Evolutionary conservation across 768 basidiomycete genomes (phyloP), one percentile per base, ranked within the genome.

Genomic region (Lactifluus piperatus): DNA sequence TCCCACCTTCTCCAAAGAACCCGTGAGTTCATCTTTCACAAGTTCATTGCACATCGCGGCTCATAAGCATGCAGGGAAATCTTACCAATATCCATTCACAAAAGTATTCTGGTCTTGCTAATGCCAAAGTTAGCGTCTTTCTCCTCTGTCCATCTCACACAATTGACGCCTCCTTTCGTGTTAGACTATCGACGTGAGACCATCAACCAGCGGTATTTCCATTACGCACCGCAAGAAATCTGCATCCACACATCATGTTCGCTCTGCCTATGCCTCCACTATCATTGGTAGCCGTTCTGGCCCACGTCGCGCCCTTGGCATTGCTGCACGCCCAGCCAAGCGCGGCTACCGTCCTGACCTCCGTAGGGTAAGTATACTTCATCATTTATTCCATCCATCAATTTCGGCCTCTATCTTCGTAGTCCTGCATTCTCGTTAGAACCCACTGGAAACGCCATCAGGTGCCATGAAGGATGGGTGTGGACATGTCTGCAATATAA

Each of bases 401-500:
- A 48, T 65, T 48, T 11, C 46, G 54, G 37, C 43, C 60, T 37
- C 36, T 54, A 20, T 60, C 39, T 54, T 59, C 34, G 27, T 55
- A 39, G 49, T 55, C 16, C 76, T 74, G 88, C 89, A 91, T 75
- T 85, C 84, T 81, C 84, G 85, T 85, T 92, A 92, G 89, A 92
- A 89, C 89, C 89, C 86, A 78, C 88, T 81, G 85, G 85, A 88
- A 68, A 71, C 72, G 72, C 79, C 75, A 68, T 68, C 72, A 73
- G 77, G 78, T 74, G 73, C 71, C 54, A 85, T 85, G 87, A 91
- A 86, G 79, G 88, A 75, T 80, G 88, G 87, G 89, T 81, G 89
- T 92, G 88, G 89, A 92, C 85, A 88, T 75, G 88, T 87, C 81
- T 92, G 89, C 89, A 84, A 92, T 73, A 92, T 69, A 73, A 66